Percentiles rank a stretch among this genome's conserved stretches.
These are phyloP conservation scores for Grigorovia jiainica DNA, from an alignment of 805 yeast genomes.

Conservation along the genomic window DNA sequence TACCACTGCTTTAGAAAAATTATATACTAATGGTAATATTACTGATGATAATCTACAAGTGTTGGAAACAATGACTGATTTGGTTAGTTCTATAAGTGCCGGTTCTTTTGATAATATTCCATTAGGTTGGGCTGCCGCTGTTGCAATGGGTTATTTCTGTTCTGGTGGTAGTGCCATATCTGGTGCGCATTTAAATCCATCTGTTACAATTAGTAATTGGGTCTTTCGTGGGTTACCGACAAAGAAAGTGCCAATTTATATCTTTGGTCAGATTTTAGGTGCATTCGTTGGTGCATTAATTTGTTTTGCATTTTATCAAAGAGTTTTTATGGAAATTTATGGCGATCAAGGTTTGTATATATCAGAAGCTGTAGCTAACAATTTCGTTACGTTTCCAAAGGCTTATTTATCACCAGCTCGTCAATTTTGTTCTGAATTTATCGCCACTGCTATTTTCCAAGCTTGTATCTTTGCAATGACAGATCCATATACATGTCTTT, in stretches of 20 bases:
- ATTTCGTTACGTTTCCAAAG: slow-evolving; percentile 40
- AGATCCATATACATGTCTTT: slow-evolving; percentile 40
- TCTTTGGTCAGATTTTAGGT: slow-evolving; percentile 41
- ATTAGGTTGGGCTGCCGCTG: slow-evolving; percentile 47
- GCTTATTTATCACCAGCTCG: slow-evolving; percentile 33
- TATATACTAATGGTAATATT: too few species aligned
- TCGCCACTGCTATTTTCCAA: slow-evolving; percentile 37
- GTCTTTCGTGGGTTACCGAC: slow-evolving; percentile 44
- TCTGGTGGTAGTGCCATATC: slow-evolving; percentile 44
- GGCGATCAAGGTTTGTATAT: slow-evolving; percentile 22
- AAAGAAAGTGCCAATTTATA: slow-evolving; percentile 37
- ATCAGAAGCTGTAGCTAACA: slow-evolving; percentile 31
- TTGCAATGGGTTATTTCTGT: slow-evolving; percentile 40
- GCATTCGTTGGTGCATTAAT: slow-evolving; percentile 39
- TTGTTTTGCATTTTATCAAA: slow-evolving; percentile 37
- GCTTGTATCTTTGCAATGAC: slow-evolving; percentile 41
- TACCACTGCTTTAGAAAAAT: slow-evolving; percentile 2
- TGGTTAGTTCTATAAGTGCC: slow-evolving; percentile 13
- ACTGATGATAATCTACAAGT: too few species aligned
- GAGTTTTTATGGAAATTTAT: slow-evolving; percentile 24
- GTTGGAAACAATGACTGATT: slow-evolving; percentile 6
- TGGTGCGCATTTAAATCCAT: slow-evolving; percentile 52
- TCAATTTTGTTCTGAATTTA: slow-evolving; percentile 40
- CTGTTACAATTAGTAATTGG: slow-evolving; percentile 39
- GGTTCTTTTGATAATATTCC: slow-evolving; percentile 37